phyloP scores from a whole-genome alignment of 2,329 filamentous ascomycete genomes.

The Trichoderma atroviride region DNA sequence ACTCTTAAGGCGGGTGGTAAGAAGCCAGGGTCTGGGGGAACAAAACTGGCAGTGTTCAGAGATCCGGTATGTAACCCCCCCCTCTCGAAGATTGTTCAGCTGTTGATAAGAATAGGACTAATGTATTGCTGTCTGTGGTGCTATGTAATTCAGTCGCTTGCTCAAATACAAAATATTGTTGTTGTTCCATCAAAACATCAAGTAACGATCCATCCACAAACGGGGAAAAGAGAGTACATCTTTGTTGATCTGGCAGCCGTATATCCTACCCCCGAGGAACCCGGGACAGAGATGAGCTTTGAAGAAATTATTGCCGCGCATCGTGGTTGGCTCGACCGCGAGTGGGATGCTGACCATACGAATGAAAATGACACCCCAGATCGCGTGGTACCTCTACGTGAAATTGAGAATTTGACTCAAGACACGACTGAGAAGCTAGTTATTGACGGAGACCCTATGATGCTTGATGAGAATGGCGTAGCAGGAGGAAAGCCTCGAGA shows the following conservation, averaged over 20 bases:
- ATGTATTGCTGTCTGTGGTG: slow-evolving; percentile 61
- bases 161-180: slow-evolving; percentile 66
- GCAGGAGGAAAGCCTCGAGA: slow-evolving; percentile 49
- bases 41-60: slow-evolving; percentile 92
- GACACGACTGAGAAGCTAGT: slow-evolving; percentile 44
- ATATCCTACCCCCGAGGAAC: slow-evolving; percentile 75
- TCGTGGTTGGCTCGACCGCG: slow-evolving; percentile 67
- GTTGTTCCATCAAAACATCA: slow-evolving; percentile 73
- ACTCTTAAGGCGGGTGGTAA: slow-evolving; percentile 86
- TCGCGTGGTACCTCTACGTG: slow-evolving; percentile 34
- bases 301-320: slow-evolving; percentile 84
- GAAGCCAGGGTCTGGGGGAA: slow-evolving; percentile 58
- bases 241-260: slow-evolving; percentile 84
- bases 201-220: slow-evolving; percentile 79
- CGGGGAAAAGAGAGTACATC: slow-evolving; percentile 80
- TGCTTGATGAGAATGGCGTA: slow-evolving; percentile 63
- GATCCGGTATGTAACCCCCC: slow-evolving; percentile 72
- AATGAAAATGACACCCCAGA: slow-evolving; percentile 41
- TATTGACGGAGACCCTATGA: slow-evolving; percentile 48
- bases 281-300: slow-evolving; percentile 79
- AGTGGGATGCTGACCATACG: slow-evolving; percentile 54
- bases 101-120: slow-evolving; percentile 98
- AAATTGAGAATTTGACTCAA: slow-evolving; percentile 39
- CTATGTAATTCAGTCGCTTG: slow-evolving; percentile 56
- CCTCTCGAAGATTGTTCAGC: slow-evolving; percentile 51